These are phyloP conservation scores for Aspergillus fumigatus DNA, from an alignment of 2,329 filamentous ascomycete species.

Conservation along the genomic window DNA sequence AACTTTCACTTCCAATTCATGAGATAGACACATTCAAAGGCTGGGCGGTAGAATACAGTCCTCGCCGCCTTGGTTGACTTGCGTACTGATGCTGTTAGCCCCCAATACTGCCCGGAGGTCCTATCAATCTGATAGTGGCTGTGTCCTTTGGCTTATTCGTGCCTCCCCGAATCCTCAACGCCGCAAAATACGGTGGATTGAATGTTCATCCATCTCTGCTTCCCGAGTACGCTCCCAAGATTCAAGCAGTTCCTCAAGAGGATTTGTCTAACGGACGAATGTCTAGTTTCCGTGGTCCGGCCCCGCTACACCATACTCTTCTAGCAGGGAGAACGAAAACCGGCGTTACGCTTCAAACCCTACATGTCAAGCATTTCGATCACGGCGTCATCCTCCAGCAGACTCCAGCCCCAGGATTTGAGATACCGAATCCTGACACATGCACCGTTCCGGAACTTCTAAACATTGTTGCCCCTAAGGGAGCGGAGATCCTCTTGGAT, in stretches of 20 bases:
- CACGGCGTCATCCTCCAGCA: constrained; percentile 71
- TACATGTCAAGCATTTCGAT: constrained; percentile 74
- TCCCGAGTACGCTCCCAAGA: constrained; percentile 58
- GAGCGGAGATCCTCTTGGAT: constrained; percentile 65
- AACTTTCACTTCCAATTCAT: constrained; percentile 64
- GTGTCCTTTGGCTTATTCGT: constrained; percentile 94
- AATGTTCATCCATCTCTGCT: constrained; percentile 92
- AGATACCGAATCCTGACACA: constrained; percentile 45
- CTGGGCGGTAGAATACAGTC: constrained; percentile 60
- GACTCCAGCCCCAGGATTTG: constrained; percentile 53
- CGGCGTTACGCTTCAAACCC: constrained; percentile 81
- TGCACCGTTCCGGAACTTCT: constrained; percentile 51
- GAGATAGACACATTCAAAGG: constrained; percentile 75
- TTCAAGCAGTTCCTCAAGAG: not conserved
- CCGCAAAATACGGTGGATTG: constrained; percentile 74
- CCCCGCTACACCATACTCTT: constrained; percentile 82
- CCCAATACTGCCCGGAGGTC: constrained; percentile 42
- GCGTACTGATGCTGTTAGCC: constrained; percentile 42
- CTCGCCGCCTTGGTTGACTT: constrained; percentile 1
- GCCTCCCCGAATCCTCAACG: constrained; percentile 66
- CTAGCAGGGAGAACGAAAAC: constrained; percentile 57
- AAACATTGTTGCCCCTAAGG: constrained; percentile 56
- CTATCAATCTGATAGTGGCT: constrained; percentile 75
- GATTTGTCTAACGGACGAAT: not conserved
- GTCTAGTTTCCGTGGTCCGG: constrained; percentile 70